Base-by-base conservation (phyloP, 257 asterid species). In the Solanum pinnatisectum region DNA sequence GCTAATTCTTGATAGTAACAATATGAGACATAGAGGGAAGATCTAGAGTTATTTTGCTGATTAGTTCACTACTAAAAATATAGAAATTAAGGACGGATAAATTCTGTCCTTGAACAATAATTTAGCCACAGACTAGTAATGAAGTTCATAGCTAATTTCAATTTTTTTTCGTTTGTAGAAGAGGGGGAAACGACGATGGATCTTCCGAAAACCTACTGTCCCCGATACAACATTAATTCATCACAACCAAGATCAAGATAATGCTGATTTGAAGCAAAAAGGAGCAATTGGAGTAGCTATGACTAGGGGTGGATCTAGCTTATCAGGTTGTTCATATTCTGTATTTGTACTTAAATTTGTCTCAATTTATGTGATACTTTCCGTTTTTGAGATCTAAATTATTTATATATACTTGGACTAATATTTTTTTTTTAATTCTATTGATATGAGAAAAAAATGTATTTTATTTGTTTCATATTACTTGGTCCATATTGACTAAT, bases 111-210 rank as follows among this genome's bases (percentile, higher is more conserved):
- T 16, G 36, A 32, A 16, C 1, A 18, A 3, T 3, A 33, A 16
- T 71, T 4, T 32, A 8, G 3, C 25, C 22, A 71, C 0, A 71
- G 0, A 16, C 1, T 8, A 71, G 7, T 16, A 11, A 71, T 4
- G 12, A 32, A 16, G 5, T 72, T 33, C 8, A 6, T 35, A 33
- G 16, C 3, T 73, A 73, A 73, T 18, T 73, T 35, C 2, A 5
- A 10, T 10, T 6, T 11, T 22, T 23, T 23, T 42, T 83, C 1
- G 0, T 60, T 87, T 83, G 89, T 91, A 95, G 98, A 95, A 89
- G 90, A 92, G 96, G 42, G 95, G 92, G 30, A 96, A 92, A 87
- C 89, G 94, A 87, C 94, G 96, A 89, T 97, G 99, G 99, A 88
- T 92, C 18, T 93, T 95, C 40, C 87, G 93, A 27, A 95, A 93